Evolutionary conservation across 192 early-diverging fungal species (phyloP), one percentile per base, ranked within the genome.

Genomic region (Backusella liffmaniae): DNA sequence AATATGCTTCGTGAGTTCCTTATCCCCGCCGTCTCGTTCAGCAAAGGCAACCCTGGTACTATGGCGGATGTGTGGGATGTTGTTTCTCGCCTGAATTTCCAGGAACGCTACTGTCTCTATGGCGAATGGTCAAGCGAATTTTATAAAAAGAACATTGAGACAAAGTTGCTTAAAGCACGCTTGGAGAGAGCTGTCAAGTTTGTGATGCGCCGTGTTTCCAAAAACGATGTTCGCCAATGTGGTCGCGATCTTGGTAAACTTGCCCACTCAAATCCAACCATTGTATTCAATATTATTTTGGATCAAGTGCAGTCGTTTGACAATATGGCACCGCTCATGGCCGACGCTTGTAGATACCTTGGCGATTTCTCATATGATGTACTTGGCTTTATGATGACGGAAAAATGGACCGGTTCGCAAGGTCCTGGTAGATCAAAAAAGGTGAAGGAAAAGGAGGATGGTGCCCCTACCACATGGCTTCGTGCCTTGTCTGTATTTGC

Each of bases 331-430:
- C 79, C 85, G 8, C 82, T 84, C 1, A 83, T 96, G 59, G 95
- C 94, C 0, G 95, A 96, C 41, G 88, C 90, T n/a, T 90, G 89
- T 53, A 83, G 88, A 23, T 94, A 95, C 76, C 75, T 96, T 36
- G 89, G 90, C 18, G 82, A 88, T 4, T 88, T 96, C 35, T 86
- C 88, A 13, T 92, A 93, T 39, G 95, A 96, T 74, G 89, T 95
- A 21, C 77, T 95, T 23, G 82, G 78, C 0, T 95, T 90, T 68
- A 77, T 85, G 9, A 77, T 96, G 30, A 78, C 96, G 23, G 93
- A 93, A 34, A 88, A 87, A 5, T 80, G 95, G 21, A 82, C 91
- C 9, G 87, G 86, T 18, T 77, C 79, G 5, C 78, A 79, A 39
- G 82, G 82, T 16, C 65, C 73, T 44, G 78, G 82, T 23, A 72